These are phyloP conservation scores for Albatrellus sp. DNA, from an alignment of 1,284 basidiomycete genomes.

Conservation along the genomic window DNA sequence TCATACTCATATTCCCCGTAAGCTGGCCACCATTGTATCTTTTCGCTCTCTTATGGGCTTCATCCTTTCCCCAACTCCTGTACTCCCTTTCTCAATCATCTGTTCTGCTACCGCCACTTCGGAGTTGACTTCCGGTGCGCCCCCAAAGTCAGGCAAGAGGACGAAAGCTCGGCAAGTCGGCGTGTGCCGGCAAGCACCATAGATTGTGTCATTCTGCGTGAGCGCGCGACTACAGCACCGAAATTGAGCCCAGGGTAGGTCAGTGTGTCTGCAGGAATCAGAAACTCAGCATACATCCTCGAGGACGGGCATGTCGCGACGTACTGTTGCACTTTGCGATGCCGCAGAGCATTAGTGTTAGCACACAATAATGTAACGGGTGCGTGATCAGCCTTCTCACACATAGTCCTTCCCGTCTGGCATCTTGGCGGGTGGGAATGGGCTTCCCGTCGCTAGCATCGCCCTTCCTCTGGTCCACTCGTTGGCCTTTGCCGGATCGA, in stretches of 20 bases:
- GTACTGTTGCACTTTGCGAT: conserved; percentile 66
- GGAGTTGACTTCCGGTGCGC: conserved; percentile 59
- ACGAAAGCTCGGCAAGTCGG: conserved; percentile 63
- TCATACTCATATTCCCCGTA: conserved; percentile 59
- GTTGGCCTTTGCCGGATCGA: conserved; percentile 59
- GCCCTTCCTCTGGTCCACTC: conserved; percentile 71
- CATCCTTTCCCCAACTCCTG: conserved; percentile 38
- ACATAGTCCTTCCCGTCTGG: conserved; percentile 56
- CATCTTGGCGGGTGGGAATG: conserved; percentile 66
- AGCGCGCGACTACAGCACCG: conserved; percentile 54
- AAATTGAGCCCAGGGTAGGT: conserved; percentile 75
- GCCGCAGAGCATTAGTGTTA: conserved; percentile 21
- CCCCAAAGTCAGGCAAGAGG: conserved; percentile 70
- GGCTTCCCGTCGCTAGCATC: conserved; percentile 74
- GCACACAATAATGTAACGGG: background rate
- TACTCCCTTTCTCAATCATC: conserved; percentile 61
- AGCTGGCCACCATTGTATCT: conserved; percentile 45
- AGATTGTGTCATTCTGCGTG: conserved; percentile 51
- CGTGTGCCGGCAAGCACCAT: conserved; percentile 73
- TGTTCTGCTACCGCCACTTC: conserved; percentile 71
- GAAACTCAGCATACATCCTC: background rate
- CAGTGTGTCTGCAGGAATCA: conserved; percentile 41
- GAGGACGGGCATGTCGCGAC: conserved; percentile 10
- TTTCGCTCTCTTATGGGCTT: conserved; percentile 38
- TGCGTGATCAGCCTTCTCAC: conserved; percentile 23